These are phyloP conservation scores for Ceratopteris richardii DNA, from an alignment of 75 land plant genomes.

Conservation along the genomic window DNA sequence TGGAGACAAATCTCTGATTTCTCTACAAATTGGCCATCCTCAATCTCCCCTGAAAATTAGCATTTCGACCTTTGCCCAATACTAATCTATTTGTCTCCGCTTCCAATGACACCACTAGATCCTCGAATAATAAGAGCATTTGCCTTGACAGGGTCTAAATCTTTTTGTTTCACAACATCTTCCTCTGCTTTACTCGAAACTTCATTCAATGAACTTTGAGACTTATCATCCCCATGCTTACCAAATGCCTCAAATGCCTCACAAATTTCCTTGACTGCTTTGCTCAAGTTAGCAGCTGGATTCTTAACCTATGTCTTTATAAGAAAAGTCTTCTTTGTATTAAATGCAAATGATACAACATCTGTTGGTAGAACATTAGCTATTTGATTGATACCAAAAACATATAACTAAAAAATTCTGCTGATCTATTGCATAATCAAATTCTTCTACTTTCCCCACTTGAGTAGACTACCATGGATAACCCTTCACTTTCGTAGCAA, in stretches of 20 bases:
- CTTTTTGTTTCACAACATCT: neutral
- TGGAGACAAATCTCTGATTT: too few relatives aligned
- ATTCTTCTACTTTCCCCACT: constrained; percentile 63
- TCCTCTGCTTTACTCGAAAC: neutral
- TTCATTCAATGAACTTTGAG: too few relatives aligned
- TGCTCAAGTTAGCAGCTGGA: constrained; percentile 34
- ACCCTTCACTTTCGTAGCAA: constrained; percentile 83
- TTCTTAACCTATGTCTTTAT: constrained; percentile 50
- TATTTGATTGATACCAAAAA: constrained; percentile 80
- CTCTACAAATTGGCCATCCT: too few relatives aligned
- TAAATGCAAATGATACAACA: constrained; percentile 57
- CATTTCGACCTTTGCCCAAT: too few relatives aligned
- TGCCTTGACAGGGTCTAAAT: neutral
- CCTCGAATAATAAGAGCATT: too few relatives aligned
- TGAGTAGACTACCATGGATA: constrained; percentile 91
- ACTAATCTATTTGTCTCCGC: neutral
- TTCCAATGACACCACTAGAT: too few relatives aligned
- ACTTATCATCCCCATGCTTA: constrained; percentile 11
- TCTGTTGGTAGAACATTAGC: constrained; percentile 79
- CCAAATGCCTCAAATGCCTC: constrained; percentile 41
- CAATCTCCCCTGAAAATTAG: too few relatives aligned
- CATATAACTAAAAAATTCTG: constrained; percentile 64
- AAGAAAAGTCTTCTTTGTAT: constrained; percentile 37
- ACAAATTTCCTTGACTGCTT: constrained; percentile 80
- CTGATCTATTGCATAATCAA: constrained; percentile 31